Conservation (phyloP, 768 basidiomycete species). For the Paxillus rubicundulus region DNA sequence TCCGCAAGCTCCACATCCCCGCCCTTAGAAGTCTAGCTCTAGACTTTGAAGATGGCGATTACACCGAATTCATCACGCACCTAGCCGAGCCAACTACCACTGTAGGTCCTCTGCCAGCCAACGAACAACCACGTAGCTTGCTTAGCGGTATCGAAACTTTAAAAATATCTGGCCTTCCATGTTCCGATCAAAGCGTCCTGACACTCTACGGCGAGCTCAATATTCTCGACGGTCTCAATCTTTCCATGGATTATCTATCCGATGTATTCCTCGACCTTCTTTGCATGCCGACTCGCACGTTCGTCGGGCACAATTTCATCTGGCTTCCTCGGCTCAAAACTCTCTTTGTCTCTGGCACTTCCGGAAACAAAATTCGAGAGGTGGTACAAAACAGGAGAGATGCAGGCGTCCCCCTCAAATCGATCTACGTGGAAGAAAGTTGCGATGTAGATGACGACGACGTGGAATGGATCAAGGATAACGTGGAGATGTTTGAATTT, state of each 20-base stretch:
- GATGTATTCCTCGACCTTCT: slow-evolving; percentile 26
- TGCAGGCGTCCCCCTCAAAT: slow-evolving; percentile 45
- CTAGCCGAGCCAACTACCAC: slow-evolving; percentile 31
- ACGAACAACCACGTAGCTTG: slow-evolving; percentile 32
- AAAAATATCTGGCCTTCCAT: slow-evolving; percentile 51
- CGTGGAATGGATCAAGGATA: slow-evolving; percentile 48
- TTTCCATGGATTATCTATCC: slow-evolving; percentile 37
- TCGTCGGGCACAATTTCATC: not conserved
- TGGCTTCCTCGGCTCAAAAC: slow-evolving; percentile 53
- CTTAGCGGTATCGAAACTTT: slow-evolving; percentile 50
- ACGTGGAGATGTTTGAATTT: slow-evolving; percentile 51
- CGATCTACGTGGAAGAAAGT: slow-evolving; percentile 42
- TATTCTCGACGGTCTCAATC: slow-evolving; percentile 42
- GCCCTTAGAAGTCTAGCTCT: slow-evolving; percentile 40
- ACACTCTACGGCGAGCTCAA: slow-evolving; percentile 46
- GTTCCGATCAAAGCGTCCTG: slow-evolving; percentile 32
- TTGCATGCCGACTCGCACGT: not conserved
- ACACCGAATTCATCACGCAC: slow-evolving; percentile 43
- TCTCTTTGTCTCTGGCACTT: slow-evolving; percentile 45
- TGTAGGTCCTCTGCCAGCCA: slow-evolving; percentile 33
- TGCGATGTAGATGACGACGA: slow-evolving; percentile 43
- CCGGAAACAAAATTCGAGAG: slow-evolving; percentile 39
- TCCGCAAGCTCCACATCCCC: slow-evolving; percentile 34
- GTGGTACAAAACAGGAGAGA: slow-evolving; percentile 44
- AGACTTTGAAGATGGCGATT: slow-evolving; percentile 58